Conservation (phyloP, 306 rosid species). For the Lagenaria siceraria region DNA sequence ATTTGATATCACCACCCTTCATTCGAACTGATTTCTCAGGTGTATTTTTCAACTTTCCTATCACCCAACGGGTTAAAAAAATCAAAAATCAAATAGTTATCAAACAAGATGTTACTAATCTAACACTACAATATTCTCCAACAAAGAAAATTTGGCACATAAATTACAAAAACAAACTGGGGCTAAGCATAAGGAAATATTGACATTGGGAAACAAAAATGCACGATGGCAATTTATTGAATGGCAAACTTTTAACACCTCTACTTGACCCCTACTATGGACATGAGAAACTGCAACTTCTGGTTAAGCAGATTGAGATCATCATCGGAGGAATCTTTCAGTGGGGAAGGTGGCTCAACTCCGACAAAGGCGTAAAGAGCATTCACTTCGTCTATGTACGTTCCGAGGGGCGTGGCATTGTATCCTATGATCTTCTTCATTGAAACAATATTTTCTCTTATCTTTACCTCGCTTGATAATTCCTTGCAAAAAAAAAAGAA, state of each 20-base stretch:
- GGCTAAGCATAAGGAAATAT: neutral
- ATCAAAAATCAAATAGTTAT: too few relatives aligned
- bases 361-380: slow-evolving; percentile 66
- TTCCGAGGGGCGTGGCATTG: slow-evolving; percentile 22
- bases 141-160: neutral
- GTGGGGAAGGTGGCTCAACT: slow-evolving; percentile 44
- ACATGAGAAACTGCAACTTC: slow-evolving; percentile 57
- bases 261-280: slow-evolving; percentile 59
- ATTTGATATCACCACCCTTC: neutral
- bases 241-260: neutral
- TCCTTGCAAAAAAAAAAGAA: slow-evolving; percentile 19
- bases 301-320: slow-evolving; percentile 27
- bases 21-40: too few relatives aligned
- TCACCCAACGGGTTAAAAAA: too few relatives aligned
- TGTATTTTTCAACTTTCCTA: too few relatives aligned
- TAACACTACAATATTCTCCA: too few relatives aligned
- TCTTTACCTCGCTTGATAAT: slow-evolving; percentile 20
- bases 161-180: neutral
- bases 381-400: slow-evolving; percentile 49
- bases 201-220: neutral
- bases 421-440: slow-evolving; percentile 49
- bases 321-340: neutral
- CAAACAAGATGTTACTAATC: too few relatives aligned
- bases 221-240: neutral
- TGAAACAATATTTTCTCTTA: slow-evolving; percentile 37